Evolutionary conservation across 1,284 basidiomycete genomes (phyloP), one percentile per base, ranked within the genome.

Genomic region (Filobasidium uniguttulatum): DNA sequence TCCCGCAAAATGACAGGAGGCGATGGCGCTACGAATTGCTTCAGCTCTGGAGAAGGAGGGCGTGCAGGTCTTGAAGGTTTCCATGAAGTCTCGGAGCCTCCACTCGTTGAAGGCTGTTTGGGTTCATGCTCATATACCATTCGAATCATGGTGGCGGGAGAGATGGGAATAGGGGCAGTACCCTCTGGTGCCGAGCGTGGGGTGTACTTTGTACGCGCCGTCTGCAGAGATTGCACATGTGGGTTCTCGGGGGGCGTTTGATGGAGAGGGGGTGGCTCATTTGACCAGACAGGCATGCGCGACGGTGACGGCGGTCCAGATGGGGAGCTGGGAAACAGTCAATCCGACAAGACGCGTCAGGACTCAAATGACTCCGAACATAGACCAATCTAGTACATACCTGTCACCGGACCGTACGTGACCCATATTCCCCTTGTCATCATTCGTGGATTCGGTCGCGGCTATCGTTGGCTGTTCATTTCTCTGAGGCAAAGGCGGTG

Each of bases 31-130:
- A 62, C 52, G 23, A 51, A 47, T 34, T 54, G 56, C 2, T 57
- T 55, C 1, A 66, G 48, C 17, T 59, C 57, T 8, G 65, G 65
- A 5, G 57, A 59, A 15, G 62, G 60, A 14, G 65, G 65, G 49
- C 65, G 53, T 31, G 55, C 56, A 3, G 65, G 65, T 45, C 65
- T 44, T 20, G 50, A 55, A 1, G 65, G 65, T 29, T 53, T 55
- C 60, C 62, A 62, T 12, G 47, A 50, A 22, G 56, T 55, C 12
- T 40, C 33, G 50, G 29, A 8, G 17, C 17, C 17, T 17, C 10
- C 17, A 6, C 20, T 17, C n/a, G n/a, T n/a, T n/a, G n/a, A n/a
- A 12, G 47, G 25, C 40, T 38, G 49, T 26, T 43, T 38, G 14
- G 50, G 45, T 25, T 45, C 22, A 26, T 15, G 36, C 6, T 59